phyloP scores from a whole-genome alignment of 2,329 filamentous ascomycete genomes.

The Dothistroma pini region DNA sequence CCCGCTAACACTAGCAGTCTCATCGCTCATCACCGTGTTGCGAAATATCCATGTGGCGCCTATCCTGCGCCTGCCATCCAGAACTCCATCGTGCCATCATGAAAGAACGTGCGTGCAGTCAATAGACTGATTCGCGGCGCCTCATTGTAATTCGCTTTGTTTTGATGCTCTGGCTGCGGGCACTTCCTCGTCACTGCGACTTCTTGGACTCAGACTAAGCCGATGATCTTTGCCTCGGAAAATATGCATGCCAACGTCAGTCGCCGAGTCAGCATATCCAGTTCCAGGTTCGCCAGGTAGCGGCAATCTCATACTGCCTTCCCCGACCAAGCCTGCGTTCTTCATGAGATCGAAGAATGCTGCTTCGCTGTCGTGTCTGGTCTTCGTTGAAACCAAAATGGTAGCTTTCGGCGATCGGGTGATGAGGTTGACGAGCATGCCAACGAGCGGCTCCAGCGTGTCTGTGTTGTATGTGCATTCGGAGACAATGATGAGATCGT shows the following conservation, averaged over 20 bases:
- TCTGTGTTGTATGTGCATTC: slow-evolving; percentile 73
- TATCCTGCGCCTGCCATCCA: too few relatives aligned
- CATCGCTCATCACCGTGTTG: too few relatives aligned
- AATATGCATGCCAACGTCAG: slow-evolving; percentile 35
- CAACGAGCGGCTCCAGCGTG: slow-evolving; percentile 60
- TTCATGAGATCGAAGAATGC: slow-evolving; percentile 62
- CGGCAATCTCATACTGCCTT: slow-evolving; percentile 29
- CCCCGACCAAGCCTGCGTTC: slow-evolving; percentile 31
- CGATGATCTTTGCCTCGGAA: slow-evolving; percentile 33
- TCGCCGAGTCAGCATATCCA: slow-evolving; percentile 37
- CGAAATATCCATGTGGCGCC: too few relatives aligned
- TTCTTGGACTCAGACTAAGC: slow-evolving; percentile 31
- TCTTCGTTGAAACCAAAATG: slow-evolving; percentile 62
- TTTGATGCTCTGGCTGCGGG: slow-evolving; percentile 15
- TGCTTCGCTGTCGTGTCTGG: slow-evolving; percentile 62
- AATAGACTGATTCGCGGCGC: too few relatives aligned
- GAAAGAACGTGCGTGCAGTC: too few relatives aligned
- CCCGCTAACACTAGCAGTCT: too few relatives aligned
- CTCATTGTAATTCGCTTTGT: slow-evolving; percentile 19
- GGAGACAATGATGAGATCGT: slow-evolving; percentile 62
- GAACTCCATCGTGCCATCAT: too few relatives aligned
- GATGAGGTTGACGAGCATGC: slow-evolving; percentile 51
- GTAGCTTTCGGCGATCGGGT: slow-evolving; percentile 47
- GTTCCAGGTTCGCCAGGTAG: slow-evolving; percentile 34
- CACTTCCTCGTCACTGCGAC: slow-evolving; percentile 29